A percentile compares a stretch with the other conserved stretches of the same genome.
phyloP scores from a whole-genome alignment of 1,284 basidiomycete species.

The Rugosomyces carneus region DNA sequence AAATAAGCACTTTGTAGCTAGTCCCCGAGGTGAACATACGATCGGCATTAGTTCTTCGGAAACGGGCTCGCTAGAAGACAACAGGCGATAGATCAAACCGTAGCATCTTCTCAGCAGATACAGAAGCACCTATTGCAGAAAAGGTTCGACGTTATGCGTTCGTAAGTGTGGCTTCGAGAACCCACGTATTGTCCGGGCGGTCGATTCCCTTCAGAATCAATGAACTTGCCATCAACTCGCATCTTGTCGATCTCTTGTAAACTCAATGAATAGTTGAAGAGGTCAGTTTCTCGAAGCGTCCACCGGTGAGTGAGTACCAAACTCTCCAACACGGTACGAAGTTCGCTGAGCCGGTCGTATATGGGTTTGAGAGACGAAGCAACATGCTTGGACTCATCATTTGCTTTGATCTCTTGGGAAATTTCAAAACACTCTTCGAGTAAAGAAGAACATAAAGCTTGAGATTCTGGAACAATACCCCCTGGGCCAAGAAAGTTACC shows the following conservation, averaged over 20 bases:
- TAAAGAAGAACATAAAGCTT: conserved; percentile 84
- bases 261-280: conserved; percentile 92
- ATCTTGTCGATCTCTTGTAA: conserved; percentile 96
- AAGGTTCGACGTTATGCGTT: background rate
- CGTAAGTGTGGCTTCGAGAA: conserved; percentile 9
- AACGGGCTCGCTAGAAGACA: conserved; percentile 98
- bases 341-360: conserved; percentile 85
- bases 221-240: conserved; percentile 95
- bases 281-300: conserved; percentile 94
- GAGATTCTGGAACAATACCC: conserved; percentile 86
- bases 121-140: conserved; percentile 64
- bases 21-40: conserved; percentile 37
- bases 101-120: conserved; percentile 94
- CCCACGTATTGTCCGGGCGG: conserved; percentile 88
- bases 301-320: conserved; percentile 94
- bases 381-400: conserved; percentile 90
- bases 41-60: conserved; percentile 97
- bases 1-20: background rate
- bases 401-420: conserved; percentile 91
- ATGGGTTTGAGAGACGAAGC: conserved; percentile 88
- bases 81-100: conserved; percentile 89
- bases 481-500: conserved; percentile 95
- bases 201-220: conserved; percentile 89
- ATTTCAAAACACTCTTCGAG: conserved; percentile 98
- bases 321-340: conserved; percentile 84